Evolutionary conservation across 805 yeast species (phyloP).

Genomic region (Zygosaccharomyces rouxii): DNA sequence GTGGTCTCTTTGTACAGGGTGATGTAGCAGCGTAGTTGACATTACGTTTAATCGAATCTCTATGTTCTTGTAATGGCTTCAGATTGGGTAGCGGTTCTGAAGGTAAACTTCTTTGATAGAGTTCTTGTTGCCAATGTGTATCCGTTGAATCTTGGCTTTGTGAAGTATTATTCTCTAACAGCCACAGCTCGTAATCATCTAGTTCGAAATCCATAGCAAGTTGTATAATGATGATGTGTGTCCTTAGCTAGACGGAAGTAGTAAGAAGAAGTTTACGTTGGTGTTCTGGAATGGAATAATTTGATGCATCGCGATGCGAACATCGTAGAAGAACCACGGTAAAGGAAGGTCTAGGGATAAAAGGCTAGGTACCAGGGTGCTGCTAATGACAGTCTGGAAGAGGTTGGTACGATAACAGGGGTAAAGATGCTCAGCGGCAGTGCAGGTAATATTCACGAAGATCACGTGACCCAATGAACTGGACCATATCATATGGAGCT

Average conservation of each 20-base stretch:
- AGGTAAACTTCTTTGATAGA: slow-evolving; percentile 11
- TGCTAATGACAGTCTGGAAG: too few species aligned
- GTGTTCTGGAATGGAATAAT: background rate
- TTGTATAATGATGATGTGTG: background rate
- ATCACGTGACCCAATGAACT: too few species aligned
- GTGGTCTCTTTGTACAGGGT: background rate
- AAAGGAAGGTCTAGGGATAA: too few species aligned
- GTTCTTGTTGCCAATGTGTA: slow-evolving; percentile 6
- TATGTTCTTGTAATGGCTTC: slow-evolving; percentile 3
- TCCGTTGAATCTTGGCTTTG: slow-evolving; percentile 2
- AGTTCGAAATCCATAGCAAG: background rate
- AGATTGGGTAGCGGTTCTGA: slow-evolving; percentile 6
- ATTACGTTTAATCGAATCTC: background rate
- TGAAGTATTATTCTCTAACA: slow-evolving; percentile 3
- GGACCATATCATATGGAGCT: too few species aligned
- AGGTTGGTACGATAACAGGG: too few species aligned
- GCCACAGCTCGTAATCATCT: slow-evolving; percentile 14
- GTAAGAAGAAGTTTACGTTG: background rate
- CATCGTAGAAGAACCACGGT: background rate
- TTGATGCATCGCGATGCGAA: background rate
- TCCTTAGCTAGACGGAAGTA: slow-evolving; percentile 1
- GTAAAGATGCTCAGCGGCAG: too few species aligned
- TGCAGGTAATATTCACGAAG: too few species aligned
- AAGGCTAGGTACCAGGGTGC: too few species aligned
- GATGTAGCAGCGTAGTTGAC: background rate